phyloP scores from a whole-genome alignment of 176 grass and related monocot genomes.

The Dactylis glomerata region DNA sequence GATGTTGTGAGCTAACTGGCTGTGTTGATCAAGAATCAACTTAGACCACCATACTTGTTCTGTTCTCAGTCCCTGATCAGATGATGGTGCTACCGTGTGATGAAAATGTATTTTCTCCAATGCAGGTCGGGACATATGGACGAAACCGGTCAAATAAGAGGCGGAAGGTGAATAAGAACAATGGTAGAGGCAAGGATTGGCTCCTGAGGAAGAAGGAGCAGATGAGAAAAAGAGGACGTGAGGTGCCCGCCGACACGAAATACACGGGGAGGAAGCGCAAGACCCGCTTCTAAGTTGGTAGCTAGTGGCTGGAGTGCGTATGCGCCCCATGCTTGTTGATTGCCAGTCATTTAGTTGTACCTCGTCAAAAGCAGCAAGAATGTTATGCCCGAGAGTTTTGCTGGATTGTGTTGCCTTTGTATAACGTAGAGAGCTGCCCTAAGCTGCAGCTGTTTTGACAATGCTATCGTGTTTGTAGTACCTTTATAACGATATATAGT shows the following conservation, averaged over 20 bases:
- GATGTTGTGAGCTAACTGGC: neutral
- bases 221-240: constrained; percentile 68
- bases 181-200: constrained; percentile 65
- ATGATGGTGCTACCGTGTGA: neutral
- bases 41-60: neutral
- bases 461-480: neutral
- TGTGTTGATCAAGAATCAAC: neutral
- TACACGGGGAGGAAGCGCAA: constrained; percentile 90
- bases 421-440: neutral
- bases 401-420: neutral
- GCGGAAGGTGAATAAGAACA: constrained; percentile 72
- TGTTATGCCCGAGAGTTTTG: neutral
- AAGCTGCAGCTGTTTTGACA: constrained; percentile 21
- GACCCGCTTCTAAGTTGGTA: constrained; percentile 24
- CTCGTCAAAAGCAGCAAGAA: neutral
- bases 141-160: constrained; percentile 74
- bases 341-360: neutral
- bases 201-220: constrained; percentile 88
- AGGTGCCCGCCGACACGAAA: constrained; percentile 63
- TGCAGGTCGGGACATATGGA: constrained; percentile 80
- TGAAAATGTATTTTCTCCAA: constrained; percentile 4
- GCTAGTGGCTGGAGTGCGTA: neutral
- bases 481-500: neutral
- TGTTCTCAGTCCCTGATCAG: neutral
- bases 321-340: neutral